Evolutionary conservation across 192 early-diverging fungal species (phyloP), one percentile per base, ranked within the genome.

Genomic region (Entomortierella chlamydospora): DNA sequence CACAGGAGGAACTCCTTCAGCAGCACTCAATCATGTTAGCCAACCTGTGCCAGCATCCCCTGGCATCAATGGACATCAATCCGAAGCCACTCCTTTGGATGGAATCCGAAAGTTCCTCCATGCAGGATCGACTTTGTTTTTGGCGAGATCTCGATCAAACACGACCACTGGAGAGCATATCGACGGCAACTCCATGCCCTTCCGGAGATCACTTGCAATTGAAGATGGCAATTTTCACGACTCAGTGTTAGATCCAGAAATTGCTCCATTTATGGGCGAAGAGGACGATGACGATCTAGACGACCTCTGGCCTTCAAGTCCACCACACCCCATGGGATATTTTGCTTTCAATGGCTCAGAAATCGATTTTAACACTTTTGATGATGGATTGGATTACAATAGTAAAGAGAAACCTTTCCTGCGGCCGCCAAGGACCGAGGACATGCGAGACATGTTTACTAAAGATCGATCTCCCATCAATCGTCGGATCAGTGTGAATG

Each of bases 211-310:
- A 8, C 22, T 82, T 13, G 76, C 81, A 7, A 25, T 77, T 1
- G 81, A 83, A 33, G 81, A 88, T 43, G 73, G 70, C 0, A 63
- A 59, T 29, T 59, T 76, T 42, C 63, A 63, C 10, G 84, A 84
- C 33, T 83, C 85, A 18, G 66, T 86, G 2, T 31, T 89, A 12
- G 88, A 90, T 57, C 88, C 87, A 20, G 88, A 90, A 50, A 86
- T 90, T n/a, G 88, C 83, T 12, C 82, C 82, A 0, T 90, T 86
- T 57, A 85, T 83, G 85, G 86, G 81, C 0, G 89, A 91, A 25
- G 90, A 91, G n/a, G 89, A 91, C 28, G 85, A 85, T 47, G 45
- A 47, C 28, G 72, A 73, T 10, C 53, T 61, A 43, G 82, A 81
- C 33, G 86, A 87, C 49, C 68, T 80, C 0, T 81, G 80, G 77